Evolutionary conservation across 2,329 filamentous ascomycete species (phyloP).

Genomic region (Knufia fluminis): DNA sequence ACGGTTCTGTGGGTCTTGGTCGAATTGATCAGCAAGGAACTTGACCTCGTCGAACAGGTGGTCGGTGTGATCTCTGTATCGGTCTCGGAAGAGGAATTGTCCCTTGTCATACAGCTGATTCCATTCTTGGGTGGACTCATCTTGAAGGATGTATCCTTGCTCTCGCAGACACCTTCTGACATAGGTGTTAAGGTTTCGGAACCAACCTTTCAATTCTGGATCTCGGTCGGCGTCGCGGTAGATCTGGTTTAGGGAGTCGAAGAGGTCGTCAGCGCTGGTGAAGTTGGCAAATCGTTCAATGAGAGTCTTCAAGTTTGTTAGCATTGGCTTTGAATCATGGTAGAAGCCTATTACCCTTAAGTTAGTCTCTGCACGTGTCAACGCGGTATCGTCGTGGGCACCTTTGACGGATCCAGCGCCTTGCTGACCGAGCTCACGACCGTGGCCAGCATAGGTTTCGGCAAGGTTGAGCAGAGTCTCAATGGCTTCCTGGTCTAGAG

Average conservation of each 20-base stretch:
- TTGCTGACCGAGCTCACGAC: slow-evolving; percentile 55
- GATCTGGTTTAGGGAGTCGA: slow-evolving; percentile 73
- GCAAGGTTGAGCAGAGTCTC: slow-evolving; percentile 75
- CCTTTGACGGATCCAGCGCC: slow-evolving; percentile 62
- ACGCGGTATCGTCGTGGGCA: slow-evolving; percentile 53
- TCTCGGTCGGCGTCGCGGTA: slow-evolving; percentile 83
- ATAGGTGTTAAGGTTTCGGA: slow-evolving; percentile 66
- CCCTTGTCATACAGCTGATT: slow-evolving; percentile 76
- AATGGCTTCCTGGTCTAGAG: slow-evolving; percentile 69
- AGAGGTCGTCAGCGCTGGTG: slow-evolving; percentile 79
- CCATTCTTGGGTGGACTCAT: slow-evolving; percentile 71
- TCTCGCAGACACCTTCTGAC: slow-evolving; percentile 76
- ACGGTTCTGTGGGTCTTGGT: slow-evolving; percentile 77
- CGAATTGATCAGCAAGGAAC: slow-evolving; percentile 82
- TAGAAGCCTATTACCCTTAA: slow-evolving; percentile 53
- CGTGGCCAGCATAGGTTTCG: slow-evolving; percentile 73
- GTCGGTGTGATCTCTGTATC: slow-evolving; percentile 78
- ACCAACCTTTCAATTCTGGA: slow-evolving; percentile 80
- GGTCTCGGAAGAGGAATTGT: slow-evolving; percentile 74
- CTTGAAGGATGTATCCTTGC: slow-evolving; percentile 83
- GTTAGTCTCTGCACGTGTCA: slow-evolving; percentile 67
- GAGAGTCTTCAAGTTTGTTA: slow-evolving; percentile 56
- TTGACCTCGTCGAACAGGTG: slow-evolving; percentile 81
- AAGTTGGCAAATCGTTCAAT: slow-evolving; percentile 94
- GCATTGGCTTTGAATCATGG: slow-evolving; percentile 34